Base-by-base conservation (phyloP, 2,329 filamentous ascomycete species). In the Microdochium paspali region DNA sequence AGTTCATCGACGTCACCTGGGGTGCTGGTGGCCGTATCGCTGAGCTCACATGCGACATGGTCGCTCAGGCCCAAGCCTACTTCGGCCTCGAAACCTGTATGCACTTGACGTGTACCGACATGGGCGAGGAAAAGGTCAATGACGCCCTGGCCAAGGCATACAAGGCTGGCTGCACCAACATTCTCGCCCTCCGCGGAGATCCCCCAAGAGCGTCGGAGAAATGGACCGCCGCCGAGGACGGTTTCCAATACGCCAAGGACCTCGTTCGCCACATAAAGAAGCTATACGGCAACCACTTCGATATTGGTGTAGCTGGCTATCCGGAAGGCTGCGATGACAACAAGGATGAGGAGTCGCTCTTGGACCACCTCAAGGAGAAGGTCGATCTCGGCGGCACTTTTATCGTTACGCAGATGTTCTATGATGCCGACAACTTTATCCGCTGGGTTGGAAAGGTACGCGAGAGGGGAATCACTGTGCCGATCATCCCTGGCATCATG, bases 341-440 rank as follows among this genome's bases (percentile, higher is more conserved):
- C 64, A 82, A 87, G 58, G 83, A 95, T 59, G 84, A 89, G 46
- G 90, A 95, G 44, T 68, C 80, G 50, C 76, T 98, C 59, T 80
- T 98, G 53, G 84, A 93, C 54, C 93, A 97, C 65, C 70, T 98
- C 61, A 97, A 97, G 71, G 87, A 97, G 66, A 98, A 98, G 72
- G 84, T 97, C 28, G 93, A 98, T 63, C 87, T 88, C 50, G 93
- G 93, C 46, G 90, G 85, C 52, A 85, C 86, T 6, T 98, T 97
- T 64, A 87, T 98, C 53, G 87, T 98, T 47, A 97, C 93, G 0
- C 93, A 98, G 70, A 98, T 98, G 93, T 97, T 97, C 70, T 98
- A 98, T 72, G 91, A 98, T 61, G 90, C 82, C 45, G 91, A 98
- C 60, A 91, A 93, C 62, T 98, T 98, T 68, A 69, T 97, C 47